Conservation (phyloP, 2,329 filamentous ascomycete genomes). For the Orbilia oligospora region DNA sequence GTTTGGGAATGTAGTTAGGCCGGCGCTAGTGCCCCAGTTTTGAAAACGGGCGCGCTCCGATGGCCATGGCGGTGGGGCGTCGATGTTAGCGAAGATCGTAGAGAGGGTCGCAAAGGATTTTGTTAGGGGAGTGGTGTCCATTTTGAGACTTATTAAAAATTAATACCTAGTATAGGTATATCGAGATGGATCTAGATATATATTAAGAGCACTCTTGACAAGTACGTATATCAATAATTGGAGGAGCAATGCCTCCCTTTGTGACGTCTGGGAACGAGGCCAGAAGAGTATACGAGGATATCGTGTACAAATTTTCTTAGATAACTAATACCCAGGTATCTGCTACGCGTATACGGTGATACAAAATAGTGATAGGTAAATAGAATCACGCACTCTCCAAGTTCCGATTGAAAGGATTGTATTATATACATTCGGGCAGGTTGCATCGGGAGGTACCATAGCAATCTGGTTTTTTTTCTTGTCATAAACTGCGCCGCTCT, state of each 20-base stretch:
- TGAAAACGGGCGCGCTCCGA: slow-evolving; percentile 7
- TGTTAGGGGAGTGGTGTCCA: slow-evolving; percentile 6
- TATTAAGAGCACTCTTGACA: no score
- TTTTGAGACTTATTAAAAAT: no score
- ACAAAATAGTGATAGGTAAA: neutral
- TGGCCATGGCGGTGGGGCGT: slow-evolving; percentile 19
- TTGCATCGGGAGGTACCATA: no score
- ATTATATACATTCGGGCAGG: neutral
- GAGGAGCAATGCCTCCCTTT: no score
- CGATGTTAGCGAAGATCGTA: slow-evolving; percentile 14
- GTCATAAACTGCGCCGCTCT: slow-evolving; percentile 4
- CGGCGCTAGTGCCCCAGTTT: slow-evolving; percentile 6
- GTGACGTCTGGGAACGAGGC: no score
- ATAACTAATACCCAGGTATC: neutral
- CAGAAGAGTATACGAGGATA: no score
- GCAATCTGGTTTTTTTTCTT: neutral
- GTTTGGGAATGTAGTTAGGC: neutral
- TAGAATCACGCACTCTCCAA: neutral
- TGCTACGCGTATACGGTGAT: no score
- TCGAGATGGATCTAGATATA: no score
- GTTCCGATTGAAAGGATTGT: neutral
- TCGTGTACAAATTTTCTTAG: no score
- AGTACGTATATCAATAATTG: no score
- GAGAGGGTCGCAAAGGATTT: slow-evolving; percentile 22
- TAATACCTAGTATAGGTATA: no score